Conservation (phyloP, 2,329 filamentous ascomycete genomes). For the Polytolypa hystricis region DNA sequence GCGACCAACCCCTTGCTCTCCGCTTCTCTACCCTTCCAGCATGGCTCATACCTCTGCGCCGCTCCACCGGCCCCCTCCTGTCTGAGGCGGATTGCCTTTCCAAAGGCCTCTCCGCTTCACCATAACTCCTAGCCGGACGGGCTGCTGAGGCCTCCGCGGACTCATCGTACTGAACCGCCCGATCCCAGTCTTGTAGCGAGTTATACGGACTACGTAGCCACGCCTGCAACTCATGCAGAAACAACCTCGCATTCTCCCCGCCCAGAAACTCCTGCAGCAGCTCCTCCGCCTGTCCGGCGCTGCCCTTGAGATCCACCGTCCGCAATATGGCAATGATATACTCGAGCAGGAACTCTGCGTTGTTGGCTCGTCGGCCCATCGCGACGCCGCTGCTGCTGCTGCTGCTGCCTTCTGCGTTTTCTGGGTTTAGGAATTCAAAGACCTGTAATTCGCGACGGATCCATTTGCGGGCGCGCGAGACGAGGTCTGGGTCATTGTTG, state of each 20-base stretch:
- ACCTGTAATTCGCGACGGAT: conserved; percentile 74
- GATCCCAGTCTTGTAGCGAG: conserved; percentile 67
- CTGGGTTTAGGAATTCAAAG: conserved; percentile 49
- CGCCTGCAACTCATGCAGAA: conserved; percentile 72
- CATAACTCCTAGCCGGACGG: neutral
- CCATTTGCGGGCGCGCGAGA: conserved; percentile 69
- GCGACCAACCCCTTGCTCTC: neutral
- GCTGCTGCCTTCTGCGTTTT: conserved; percentile 10
- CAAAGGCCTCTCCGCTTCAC: neutral
- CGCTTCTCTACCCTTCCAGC: conserved; percentile 1
- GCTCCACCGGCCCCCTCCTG: too few species aligned
- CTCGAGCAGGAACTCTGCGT: conserved; percentile 74
- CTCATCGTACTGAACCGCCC: conserved; percentile 58
- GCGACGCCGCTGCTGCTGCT: conserved; percentile 12
- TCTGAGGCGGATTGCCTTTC: neutral
- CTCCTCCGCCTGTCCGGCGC: conserved; percentile 66
- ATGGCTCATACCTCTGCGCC: neutral
- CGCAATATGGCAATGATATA: conserved; percentile 77
- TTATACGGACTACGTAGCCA: conserved; percentile 74
- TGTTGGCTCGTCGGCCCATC: conserved; percentile 44
- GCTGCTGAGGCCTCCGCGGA: neutral
- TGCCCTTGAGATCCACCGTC: conserved; percentile 69
- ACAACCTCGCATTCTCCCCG: conserved; percentile 57
- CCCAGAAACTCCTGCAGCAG: conserved; percentile 71
- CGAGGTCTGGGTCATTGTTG: conserved; percentile 51